Evolutionary conservation across 1,284 basidiomycete species (phyloP).

Genomic region (Microbotryum violaceum): DNA sequence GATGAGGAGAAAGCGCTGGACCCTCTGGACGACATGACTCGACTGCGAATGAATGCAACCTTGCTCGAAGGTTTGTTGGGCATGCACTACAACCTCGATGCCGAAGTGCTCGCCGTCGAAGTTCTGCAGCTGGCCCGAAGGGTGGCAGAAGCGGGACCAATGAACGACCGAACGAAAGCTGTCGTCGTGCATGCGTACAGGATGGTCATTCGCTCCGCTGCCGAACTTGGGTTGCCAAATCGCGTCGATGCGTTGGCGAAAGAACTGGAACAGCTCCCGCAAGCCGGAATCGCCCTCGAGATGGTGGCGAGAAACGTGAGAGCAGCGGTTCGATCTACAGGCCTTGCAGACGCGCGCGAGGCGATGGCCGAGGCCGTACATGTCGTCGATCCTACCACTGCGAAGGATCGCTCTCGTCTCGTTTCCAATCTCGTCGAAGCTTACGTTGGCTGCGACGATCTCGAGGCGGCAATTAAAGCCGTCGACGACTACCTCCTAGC

Average conservation of each 20-base stretch:
- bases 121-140: too few relatives aligned
- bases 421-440: constrained; percentile 16
- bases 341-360: too few relatives aligned
- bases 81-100: too few relatives aligned
- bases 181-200: too few relatives aligned
- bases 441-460: constrained; percentile 17
- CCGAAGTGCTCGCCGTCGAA: too few relatives aligned
- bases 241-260: constrained; percentile 1
- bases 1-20: not conserved
- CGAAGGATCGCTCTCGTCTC: constrained; percentile 12
- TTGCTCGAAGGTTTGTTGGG: constrained; percentile 1
- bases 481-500: constrained; percentile 8
- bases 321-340: not conserved
- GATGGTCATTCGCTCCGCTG: too few relatives aligned
- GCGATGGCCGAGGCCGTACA: too few relatives aligned
- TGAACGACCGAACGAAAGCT: too few relatives aligned
- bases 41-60: not conserved
- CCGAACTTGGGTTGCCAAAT: too few relatives aligned
- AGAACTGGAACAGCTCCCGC: constrained; percentile 4
- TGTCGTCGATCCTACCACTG: too few relatives aligned
- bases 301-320: not conserved
- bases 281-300: not conserved
- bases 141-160: too few relatives aligned
- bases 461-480: constrained; percentile 13
- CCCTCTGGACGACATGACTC: not conserved